Conservation (phyloP, 208 protist genomes). For the Trypanosoma scelopori region DNA sequence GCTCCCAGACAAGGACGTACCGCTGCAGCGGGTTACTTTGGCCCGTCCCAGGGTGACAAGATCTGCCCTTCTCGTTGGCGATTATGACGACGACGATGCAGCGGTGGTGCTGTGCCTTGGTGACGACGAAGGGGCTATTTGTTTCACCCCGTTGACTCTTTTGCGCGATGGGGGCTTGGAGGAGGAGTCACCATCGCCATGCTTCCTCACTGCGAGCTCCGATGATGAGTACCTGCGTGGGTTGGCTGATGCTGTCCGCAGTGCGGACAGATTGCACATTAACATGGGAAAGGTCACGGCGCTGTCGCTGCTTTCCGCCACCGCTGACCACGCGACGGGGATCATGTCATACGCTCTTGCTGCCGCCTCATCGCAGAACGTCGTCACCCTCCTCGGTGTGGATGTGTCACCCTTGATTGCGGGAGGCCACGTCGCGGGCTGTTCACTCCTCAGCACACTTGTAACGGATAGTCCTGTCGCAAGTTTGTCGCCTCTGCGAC, state of each 20-base stretch:
- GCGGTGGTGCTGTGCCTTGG: conserved; percentile 18
- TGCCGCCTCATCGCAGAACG: conserved; percentile 4
- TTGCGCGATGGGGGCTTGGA: not conserved
- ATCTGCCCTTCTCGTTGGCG: conserved; percentile 13
- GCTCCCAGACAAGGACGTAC: not conserved
- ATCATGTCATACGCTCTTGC: conserved; percentile 13
- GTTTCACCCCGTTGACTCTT: conserved; percentile 17
- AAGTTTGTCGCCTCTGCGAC: conserved; percentile 8
- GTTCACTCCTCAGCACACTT: conserved; percentile 7
- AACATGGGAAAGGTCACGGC: conserved; percentile 5
- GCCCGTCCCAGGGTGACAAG: conserved; percentile 5
- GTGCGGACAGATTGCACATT: conserved; percentile 11
- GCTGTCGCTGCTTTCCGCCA: conserved; percentile 4
- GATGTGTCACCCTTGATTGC: conserved; percentile 9
- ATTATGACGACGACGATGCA: conserved; percentile 10
- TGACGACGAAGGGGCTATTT: conserved; percentile 18
- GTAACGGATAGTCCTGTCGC: conserved; percentile 7
- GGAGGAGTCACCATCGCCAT: not conserved
- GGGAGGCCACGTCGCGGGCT: conserved; percentile 9
- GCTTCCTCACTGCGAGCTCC: not conserved
- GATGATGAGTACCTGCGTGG: conserved; percentile 18
- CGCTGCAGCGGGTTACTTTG: conserved; percentile 17
- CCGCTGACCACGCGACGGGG: not conserved
- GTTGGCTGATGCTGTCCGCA: conserved; percentile 12
- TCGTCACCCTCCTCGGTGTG: conserved; percentile 1